These are phyloP conservation scores for Fusarium miscanthi DNA, from an alignment of 2,329 filamentous ascomycete genomes.

Conservation along the genomic window DNA sequence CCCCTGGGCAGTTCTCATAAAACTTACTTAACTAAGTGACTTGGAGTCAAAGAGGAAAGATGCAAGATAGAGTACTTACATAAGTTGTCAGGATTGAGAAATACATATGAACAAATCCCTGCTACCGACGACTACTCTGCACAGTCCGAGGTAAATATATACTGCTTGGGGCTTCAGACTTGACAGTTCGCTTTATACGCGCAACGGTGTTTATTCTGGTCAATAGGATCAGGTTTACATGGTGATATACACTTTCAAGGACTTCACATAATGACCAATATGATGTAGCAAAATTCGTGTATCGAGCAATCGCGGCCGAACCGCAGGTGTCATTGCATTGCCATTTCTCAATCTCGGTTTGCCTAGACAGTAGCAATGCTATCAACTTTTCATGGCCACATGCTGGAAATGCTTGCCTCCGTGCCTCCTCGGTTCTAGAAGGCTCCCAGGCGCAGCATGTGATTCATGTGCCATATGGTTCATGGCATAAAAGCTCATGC, in stretches of 20 bases:
- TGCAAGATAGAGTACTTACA: background rate
- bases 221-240: background rate
- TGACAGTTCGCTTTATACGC: background rate
- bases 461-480: slow-evolving; percentile 23
- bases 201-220: background rate
- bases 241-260: background rate
- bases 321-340: slow-evolving; percentile 44
- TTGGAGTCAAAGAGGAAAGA: background rate
- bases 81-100: background rate
- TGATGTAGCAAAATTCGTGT: slow-evolving; percentile 5
- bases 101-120: background rate
- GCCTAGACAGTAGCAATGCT: slow-evolving; percentile 33
- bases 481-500: slow-evolving; percentile 26
- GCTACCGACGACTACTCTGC: background rate
- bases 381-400: slow-evolving; percentile 37
- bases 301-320: slow-evolving; percentile 36
- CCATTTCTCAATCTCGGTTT: slow-evolving; percentile 41
- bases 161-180: background rate
- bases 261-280: background rate
- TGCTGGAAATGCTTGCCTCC: slow-evolving; percentile 13
- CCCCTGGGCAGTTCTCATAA: background rate
- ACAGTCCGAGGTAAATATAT: background rate
- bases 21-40: background rate
- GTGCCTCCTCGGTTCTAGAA: background rate
- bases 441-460: slow-evolving; percentile 13